Conservation (phyloP, 805 yeast species). For the Yamadazyma takamatsuzukensis region DNA sequence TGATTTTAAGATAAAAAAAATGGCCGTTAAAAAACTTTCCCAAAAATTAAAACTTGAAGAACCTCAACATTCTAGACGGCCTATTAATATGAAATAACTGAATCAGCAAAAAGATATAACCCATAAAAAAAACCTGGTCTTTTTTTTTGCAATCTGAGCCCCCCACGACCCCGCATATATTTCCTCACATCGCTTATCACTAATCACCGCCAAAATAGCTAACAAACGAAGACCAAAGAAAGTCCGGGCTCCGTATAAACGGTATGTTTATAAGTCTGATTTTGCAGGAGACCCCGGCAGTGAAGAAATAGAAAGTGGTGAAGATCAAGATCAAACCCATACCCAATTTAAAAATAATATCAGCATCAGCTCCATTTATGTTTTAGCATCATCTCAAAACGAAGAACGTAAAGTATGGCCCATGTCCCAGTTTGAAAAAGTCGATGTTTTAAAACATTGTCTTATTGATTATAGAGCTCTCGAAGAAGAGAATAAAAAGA, state of each 20-base stretch:
- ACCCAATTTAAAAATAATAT: constrained; percentile 14
- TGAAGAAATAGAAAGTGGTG: constrained; percentile 20
- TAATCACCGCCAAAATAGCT: constrained; percentile 72
- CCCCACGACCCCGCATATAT: too few species aligned
- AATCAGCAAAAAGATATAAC: too few species aligned
- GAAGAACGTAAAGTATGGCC: constrained; percentile 42
- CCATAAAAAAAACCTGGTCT: too few species aligned
- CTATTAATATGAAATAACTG: too few species aligned
- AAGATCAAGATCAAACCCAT: constrained; percentile 16
- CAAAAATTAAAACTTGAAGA: too few species aligned
- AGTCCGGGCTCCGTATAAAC: constrained; percentile 71
- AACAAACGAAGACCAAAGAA: constrained; percentile 86
- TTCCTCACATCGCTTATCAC: too few species aligned
- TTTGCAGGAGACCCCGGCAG: constrained; percentile 22
- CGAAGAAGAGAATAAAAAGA: constrained; percentile 14
- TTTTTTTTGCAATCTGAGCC: too few species aligned
- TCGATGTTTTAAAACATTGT: constrained; percentile 42
- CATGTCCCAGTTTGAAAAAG: constrained; percentile 45
- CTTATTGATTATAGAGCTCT: constrained; percentile 23
- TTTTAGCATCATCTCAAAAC: constrained; percentile 21
- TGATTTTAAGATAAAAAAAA: too few species aligned
- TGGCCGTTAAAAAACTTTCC: too few species aligned
- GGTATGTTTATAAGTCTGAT: constrained; percentile 58
- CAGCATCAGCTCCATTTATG: constrained; percentile 31
- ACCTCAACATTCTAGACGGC: too few species aligned